Percentiles rank a stretch among this genome's conserved stretches.
Conservation (phyloP, 2,329 filamentous ascomycete genomes). For the Alternaria panax region DNA sequence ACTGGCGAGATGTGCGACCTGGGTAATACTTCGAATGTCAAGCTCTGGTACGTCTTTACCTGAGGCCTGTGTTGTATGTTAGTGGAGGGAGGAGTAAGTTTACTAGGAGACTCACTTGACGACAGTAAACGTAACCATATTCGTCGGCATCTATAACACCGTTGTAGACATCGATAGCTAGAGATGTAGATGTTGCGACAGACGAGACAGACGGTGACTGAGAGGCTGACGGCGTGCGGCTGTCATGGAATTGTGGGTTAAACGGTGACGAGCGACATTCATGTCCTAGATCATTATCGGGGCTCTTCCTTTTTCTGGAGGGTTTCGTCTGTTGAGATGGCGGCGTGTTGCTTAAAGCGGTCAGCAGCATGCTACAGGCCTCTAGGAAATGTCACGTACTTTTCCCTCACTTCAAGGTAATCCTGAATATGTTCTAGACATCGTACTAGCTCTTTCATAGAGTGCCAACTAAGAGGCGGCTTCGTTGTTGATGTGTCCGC, state of each 20-base stretch:
- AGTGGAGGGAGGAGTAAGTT: neutral
- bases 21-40: constrained; percentile 43
- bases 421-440: constrained; percentile 53
- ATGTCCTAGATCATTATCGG: constrained; percentile 19
- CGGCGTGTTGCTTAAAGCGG: constrained; percentile 3
- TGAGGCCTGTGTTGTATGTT: constrained; percentile 15
- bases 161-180: constrained; percentile 49
- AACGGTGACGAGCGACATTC: constrained; percentile 35
- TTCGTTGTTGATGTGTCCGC: constrained; percentile 11
- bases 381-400: constrained; percentile 22
- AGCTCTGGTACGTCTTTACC: constrained; percentile 33
- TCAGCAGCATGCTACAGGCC: constrained; percentile 5
- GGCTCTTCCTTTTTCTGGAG: constrained; percentile 38
- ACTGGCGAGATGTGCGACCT: constrained; percentile 34
- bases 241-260: constrained; percentile 20
- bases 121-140: constrained; percentile 48
- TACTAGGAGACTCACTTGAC: constrained; percentile 31
- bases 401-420: constrained; percentile 48
- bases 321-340: neutral
- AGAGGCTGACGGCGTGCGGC: constrained; percentile 27
- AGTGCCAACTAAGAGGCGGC: constrained; percentile 55
- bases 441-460: constrained; percentile 47
- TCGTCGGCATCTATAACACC: constrained; percentile 48
- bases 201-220: constrained; percentile 36
- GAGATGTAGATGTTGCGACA: constrained; percentile 4